Base-by-base conservation (phyloP, 2,329 filamentous ascomycete genomes). In the Neonectria neomacrospora region DNA sequence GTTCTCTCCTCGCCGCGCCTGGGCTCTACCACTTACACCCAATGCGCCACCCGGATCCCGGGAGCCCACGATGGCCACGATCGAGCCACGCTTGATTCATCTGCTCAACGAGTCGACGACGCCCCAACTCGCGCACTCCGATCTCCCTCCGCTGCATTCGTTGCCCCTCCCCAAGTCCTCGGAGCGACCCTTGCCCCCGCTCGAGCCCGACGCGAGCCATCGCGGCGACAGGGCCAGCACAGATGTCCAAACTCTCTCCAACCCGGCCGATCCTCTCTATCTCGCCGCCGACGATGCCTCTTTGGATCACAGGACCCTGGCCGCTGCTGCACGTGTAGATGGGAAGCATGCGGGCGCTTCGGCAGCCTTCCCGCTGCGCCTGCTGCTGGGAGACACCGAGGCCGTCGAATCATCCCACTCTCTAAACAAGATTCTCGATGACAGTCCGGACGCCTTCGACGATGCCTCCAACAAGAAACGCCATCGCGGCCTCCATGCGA, bases 61-160 rank as follows among this genome's bases (percentile, higher is more conserved):
- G 63, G 64, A 71, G 71, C 69, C 73, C 82, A 86, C 77, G 78
- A 88, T 88, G 86, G 86, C 86, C 70, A 89, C 86, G 74, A 90
- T 90, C 79, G 88, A 90, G 83, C 88, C 88, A 74, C 86, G 87
- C 74, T 81, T 90, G 69, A 90, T 89, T 74, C 86, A 89, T 75
- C 79, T 90, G 68, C 81, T 90, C 72, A 90, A 90, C 77, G 84
- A 87, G 72, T 82, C 81, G 52, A 81, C 80, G 44, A 80, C 81
- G 66, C 82, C 83, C 48, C 81, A 81, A 68, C 78, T 80, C 70
- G 80, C 78, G 71, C 81, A 82, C 65, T 78, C 83, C 71, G 85
- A 86, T 64, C 81, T 88, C 3, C 86, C 87, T 39, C 83, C 86
- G 52, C 78, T 88, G 44, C 84, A 87, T 65, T 78, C 79, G 76